Conservation (phyloP, 768 basidiomycete species). For the Podaxis mareebaensis region DNA sequence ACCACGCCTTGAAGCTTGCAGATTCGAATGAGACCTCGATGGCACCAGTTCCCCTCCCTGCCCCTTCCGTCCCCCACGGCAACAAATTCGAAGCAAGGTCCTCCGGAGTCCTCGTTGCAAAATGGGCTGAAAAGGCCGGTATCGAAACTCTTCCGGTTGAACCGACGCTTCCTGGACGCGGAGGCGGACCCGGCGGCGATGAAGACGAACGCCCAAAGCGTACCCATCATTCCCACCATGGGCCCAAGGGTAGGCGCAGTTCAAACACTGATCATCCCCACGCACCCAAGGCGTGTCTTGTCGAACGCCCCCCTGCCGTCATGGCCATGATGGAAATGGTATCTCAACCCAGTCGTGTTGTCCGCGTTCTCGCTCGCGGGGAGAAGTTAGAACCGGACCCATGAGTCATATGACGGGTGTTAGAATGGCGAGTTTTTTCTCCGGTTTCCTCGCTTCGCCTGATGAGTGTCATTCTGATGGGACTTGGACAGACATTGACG, state of each 20-base stretch:
- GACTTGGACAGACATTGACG: neutral
- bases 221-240: conserved; percentile 23
- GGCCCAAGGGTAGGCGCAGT: conserved; percentile 25
- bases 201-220: conserved; percentile 33
- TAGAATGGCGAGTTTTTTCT: neutral
- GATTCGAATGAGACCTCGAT: conserved; percentile 31
- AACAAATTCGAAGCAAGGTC: conserved; percentile 68
- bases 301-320: conserved; percentile 77
- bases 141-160: conserved; percentile 58
- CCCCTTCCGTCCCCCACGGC: conserved; percentile 47
- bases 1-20: conserved; percentile 28
- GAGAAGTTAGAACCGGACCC: conserved; percentile 73
- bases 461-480: neutral
- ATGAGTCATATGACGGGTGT: conserved; percentile 11
- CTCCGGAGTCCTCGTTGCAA: conserved; percentile 57
- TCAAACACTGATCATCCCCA: conserved; percentile 23
- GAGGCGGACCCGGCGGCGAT: conserved; percentile 28
- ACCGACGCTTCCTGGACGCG: conserved; percentile 39
- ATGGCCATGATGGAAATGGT: conserved; percentile 83
- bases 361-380: conserved; percentile 79
- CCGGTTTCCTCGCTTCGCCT: neutral
- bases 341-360: conserved; percentile 70
- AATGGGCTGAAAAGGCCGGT: conserved; percentile 69
- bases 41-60: conserved; percentile 67
- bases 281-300: conserved; percentile 42